Evolutionary conservation across 2,329 filamentous ascomycete genomes (phyloP).

Genomic region (Allantophomopsis lycopodina): DNA sequence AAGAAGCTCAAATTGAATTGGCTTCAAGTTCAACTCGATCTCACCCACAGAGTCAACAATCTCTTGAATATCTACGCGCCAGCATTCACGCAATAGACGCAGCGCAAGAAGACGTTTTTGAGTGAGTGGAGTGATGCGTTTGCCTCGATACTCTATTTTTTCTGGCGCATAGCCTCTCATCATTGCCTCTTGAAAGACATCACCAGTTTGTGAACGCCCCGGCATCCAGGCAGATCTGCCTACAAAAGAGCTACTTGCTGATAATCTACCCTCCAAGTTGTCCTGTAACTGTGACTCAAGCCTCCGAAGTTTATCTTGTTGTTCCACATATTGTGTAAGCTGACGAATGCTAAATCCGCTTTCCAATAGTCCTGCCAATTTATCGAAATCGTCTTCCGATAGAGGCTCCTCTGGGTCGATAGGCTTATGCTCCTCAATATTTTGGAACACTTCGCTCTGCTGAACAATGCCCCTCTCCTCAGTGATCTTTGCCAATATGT

Average conservation of each 20-base stretch:
- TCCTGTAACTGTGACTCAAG: conserved; percentile 1
- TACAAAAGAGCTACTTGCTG: conserved; percentile 5
- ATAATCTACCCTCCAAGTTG: neutral
- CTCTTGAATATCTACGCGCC: conserved; percentile 15
- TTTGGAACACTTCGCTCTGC: conserved; percentile 12
- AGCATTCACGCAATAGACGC: conserved; percentile 15
- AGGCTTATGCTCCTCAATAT: conserved; percentile 16
- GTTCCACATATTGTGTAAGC: conserved; percentile 12
- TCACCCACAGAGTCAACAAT: conserved; percentile 15
- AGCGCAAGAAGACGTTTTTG: conserved; percentile 13
- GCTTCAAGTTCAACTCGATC: conserved; percentile 13
- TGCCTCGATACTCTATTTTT: conserved; percentile 10
- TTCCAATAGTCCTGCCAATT: conserved; percentile 12
- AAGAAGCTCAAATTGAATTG: conserved; percentile 13
- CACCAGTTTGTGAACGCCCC: conserved; percentile 8
- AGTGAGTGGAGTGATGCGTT: neutral
- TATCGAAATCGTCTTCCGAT: conserved; percentile 13
- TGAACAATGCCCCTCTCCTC: conserved; percentile 14
- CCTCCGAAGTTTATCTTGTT: neutral
- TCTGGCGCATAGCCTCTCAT: conserved; percentile 13
- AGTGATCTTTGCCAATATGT: conserved; percentile 15
- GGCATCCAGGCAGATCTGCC: conserved; percentile 14
- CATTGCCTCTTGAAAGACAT: conserved; percentile 10
- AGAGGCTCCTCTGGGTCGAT: conserved; percentile 4
- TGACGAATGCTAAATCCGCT: conserved; percentile 15